A percentile compares a stretch with the other conserved stretches of the same genome.
Conservation (phyloP, 2,329 filamentous ascomycete genomes). For the Sclerotinia spermophila region DNA sequence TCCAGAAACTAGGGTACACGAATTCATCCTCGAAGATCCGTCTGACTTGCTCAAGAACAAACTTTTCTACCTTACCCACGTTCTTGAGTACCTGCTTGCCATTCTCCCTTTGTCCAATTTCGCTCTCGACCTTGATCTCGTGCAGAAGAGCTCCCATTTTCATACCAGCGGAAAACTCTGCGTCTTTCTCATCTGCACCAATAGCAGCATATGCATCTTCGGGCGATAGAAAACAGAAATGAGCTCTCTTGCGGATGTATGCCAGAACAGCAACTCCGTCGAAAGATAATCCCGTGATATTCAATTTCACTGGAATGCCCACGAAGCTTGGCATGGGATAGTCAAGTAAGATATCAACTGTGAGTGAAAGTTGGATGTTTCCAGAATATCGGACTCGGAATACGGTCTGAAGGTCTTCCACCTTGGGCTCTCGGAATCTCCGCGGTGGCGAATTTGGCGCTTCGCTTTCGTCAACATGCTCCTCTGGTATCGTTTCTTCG, state of each 20-base stretch:
- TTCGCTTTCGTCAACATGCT: conserved; percentile 34
- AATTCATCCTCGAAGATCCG: conserved; percentile 98
- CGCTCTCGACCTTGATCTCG: conserved; percentile 93
- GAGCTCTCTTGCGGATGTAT: conserved; percentile 81
- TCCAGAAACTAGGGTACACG: conserved; percentile 98
- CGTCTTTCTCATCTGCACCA: conserved; percentile 34
- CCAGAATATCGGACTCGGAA: conserved; percentile 88
- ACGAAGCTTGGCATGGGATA: conserved; percentile 99
- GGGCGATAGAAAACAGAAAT: conserved; percentile 91
- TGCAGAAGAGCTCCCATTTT: conserved; percentile 75
- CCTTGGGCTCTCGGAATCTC: conserved; percentile 65
- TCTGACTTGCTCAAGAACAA: conserved; percentile 92
- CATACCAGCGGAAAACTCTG: conserved; percentile 33
- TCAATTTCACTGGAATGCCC: conserved; percentile 87
- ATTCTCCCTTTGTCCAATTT: conserved; percentile 88
- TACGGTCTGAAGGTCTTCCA: conserved; percentile 89
- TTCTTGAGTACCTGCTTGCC: conserved; percentile 97
- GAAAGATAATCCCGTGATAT: conserved; percentile 91
- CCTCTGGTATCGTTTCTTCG: conserved; percentile 30
- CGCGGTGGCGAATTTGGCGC: conserved; percentile 43
- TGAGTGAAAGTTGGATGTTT: conserved; percentile 81
- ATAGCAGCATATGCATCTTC: conserved; percentile 82
- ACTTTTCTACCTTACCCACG: conserved; percentile 96
- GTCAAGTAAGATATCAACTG: conserved; percentile 91
- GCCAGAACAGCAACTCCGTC: conserved; percentile 92